Base-by-base conservation (phyloP, 1,284 basidiomycete species). In the Marasmius tenuissimus region DNA sequence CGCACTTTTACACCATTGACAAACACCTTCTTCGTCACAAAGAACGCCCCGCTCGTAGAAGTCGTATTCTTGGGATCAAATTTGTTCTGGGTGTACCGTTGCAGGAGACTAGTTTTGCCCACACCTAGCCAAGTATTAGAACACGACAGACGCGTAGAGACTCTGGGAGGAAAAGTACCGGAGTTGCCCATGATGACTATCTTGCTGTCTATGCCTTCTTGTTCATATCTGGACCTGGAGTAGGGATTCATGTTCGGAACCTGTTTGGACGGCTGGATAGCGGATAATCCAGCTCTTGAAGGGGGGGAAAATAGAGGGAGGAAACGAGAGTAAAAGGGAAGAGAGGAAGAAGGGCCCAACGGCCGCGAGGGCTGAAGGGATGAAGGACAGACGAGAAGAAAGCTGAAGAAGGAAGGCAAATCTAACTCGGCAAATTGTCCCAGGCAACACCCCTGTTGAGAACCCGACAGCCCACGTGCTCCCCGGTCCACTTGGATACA, bases 131-230 rank as follows among this genome's bases (percentile, higher is more conserved):
- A 49, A 58, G 16, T 18, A 20, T 20, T 34, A 37, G 40, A 51
- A 51, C 51, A 54, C 40, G 54, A 55, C 34, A 65, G 58, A 42
- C 48, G 50, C 58, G 58, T 60, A 59, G 37, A 50, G 57, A 14
- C 42, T 39, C 27, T 22, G 62, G 57, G 47, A n/a, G 48, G 65
- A 47, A 63, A 72, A 79, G 65, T 64, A 88, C 95, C 94, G 73
- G 96, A 95, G 72, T 94, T 96, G 73, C 96, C 96, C 83, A 98
- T 94, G 68, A 98, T 87, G 72, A 98, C 96, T 71, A 98, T 93
- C 84, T 98, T 98, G 68, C 94, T 94, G 81, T 98, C 96, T 72
- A 97, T 83, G 69, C 89, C 88, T 68, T 88, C 87, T 42, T 37
- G 33, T 37, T 54, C 57, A 33, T 59, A 35, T 37, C 33, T 71